These are phyloP conservation scores for Uncinocarpus reesii DNA, from an alignment of 2,329 filamentous ascomycete species.

Conservation along the genomic window DNA sequence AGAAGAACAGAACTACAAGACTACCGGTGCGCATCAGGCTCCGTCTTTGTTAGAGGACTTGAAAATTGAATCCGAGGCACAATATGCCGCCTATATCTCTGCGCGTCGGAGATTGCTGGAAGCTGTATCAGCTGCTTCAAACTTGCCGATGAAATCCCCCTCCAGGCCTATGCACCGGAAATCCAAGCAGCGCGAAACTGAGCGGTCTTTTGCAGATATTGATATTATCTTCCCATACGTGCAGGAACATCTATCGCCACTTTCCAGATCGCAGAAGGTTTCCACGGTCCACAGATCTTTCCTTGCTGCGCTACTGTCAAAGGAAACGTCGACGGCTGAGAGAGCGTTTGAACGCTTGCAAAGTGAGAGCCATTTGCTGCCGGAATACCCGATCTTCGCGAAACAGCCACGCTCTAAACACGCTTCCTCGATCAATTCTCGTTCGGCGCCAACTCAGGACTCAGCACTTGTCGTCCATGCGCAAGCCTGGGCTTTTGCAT, in stretches of 20 bases:
- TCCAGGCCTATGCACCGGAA: conserved; percentile 13
- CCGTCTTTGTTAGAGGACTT: conserved; percentile 25
- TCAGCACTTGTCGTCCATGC: conserved; percentile 29
- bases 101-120: conserved; percentile 30
- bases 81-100: conserved; percentile 30
- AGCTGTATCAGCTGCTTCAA: conserved; percentile 28
- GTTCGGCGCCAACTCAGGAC: conserved; percentile 17
- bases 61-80: conserved; percentile 26
- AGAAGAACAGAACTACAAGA: conserved; percentile 19
- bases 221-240: conserved; percentile 23
- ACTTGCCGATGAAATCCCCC: conserved; percentile 21
- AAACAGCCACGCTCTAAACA: conserved; percentile 31
- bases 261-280: conserved; percentile 30
- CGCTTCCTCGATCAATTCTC: conserved; percentile 22
- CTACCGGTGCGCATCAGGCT: conserved; percentile 19
- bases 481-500: conserved; percentile 35
- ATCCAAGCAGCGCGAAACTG: neutral
- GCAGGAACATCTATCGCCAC: conserved; percentile 27
- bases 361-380: conserved; percentile 36
- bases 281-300: conserved; percentile 32
- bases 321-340: conserved; percentile 30
- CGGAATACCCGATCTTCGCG: conserved; percentile 31
- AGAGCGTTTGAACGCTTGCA: conserved; percentile 32
- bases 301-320: conserved; percentile 29
- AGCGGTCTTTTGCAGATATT: conserved; percentile 6